Conservation (phyloP, 2,329 filamentous ascomycete species). For the Lithohypha guttulata region DNA sequence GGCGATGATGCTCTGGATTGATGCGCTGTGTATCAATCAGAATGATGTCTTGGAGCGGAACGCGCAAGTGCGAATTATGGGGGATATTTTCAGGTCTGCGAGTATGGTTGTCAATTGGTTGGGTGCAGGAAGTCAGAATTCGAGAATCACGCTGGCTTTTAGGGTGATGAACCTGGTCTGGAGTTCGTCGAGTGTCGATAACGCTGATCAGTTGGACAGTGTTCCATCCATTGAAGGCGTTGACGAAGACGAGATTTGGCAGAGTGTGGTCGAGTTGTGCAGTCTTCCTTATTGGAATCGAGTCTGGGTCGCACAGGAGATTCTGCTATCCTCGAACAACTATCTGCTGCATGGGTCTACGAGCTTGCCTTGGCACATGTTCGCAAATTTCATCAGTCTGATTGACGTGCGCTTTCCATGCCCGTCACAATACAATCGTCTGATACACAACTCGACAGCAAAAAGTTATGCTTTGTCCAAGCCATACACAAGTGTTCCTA, state of each 20-base stretch:
- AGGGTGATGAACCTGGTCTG: conserved; percentile 1
- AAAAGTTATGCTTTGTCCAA: conserved; percentile 4
- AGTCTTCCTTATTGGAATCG: conserved; percentile 6
- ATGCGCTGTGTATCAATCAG: conserved; percentile 17
- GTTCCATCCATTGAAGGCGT: background rate
- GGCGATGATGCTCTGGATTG: conserved; percentile 28
- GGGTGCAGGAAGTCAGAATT: conserved; percentile 4
- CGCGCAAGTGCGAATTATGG: conserved; percentile 15
- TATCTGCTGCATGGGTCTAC: conserved; percentile 4
- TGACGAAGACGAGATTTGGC: conserved; percentile 1
- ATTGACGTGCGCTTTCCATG: conserved; percentile 4
- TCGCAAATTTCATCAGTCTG: conserved; percentile 8
- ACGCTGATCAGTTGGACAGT: background rate
- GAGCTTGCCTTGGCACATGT: conserved; percentile 5
- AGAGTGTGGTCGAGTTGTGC: background rate
- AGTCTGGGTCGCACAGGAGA: conserved; percentile 10
- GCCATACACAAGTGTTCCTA: conserved; percentile 2
- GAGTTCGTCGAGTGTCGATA: background rate
- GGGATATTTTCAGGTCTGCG: conserved; percentile 12
- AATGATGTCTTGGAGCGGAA: conserved; percentile 12
- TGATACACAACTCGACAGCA: conserved; percentile 1
- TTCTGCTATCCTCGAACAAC: conserved; percentile 8
- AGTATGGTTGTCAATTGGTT: conserved; percentile 15
- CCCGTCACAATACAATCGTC: background rate
- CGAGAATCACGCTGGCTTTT: conserved; percentile 2